phyloP scores from a whole-genome alignment of 768 basidiomycete genomes.

The Xerocomellus intermedius region DNA sequence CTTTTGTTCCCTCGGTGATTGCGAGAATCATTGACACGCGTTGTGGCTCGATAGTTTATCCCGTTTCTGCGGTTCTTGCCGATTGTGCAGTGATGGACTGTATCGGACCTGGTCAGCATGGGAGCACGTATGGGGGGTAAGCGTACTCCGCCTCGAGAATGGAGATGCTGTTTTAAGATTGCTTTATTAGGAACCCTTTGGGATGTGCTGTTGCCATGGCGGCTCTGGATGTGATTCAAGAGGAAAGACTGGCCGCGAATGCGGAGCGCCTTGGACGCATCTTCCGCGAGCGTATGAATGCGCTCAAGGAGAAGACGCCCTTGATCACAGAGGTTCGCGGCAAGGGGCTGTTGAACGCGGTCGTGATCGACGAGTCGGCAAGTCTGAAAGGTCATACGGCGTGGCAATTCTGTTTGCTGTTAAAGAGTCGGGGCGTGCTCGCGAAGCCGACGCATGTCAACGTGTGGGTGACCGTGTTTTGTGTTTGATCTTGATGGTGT shows the following conservation, averaged over 20 bases:
- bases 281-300: conserved; percentile 67
- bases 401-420: conserved; percentile 92
- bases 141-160: conserved; percentile 7
- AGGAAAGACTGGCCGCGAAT: conserved; percentile 81
- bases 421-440: conserved; percentile 88
- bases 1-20: neutral
- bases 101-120: conserved; percentile 94
- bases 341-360: conserved; percentile 85
- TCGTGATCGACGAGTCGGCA: conserved; percentile 86
- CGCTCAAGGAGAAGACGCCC: conserved; percentile 53
- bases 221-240: conserved; percentile 85
- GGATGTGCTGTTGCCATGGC: conserved; percentile 96
- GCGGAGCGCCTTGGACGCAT: conserved; percentile 75
- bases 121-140: conserved; percentile 92
- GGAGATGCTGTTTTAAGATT: neutral
- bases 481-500: neutral
- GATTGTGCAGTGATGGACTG: conserved; percentile 91
- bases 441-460: conserved; percentile 97
- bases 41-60: conserved; percentile 62
- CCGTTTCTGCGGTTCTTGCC: conserved; percentile 93
- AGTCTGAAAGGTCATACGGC: conserved; percentile 79
- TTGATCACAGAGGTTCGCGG: conserved; percentile 81
- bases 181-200: conserved; percentile 70
- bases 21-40: conserved; percentile 7
- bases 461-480: conserved; percentile 56